Evolutionary conservation across 139 green algal genomes (phyloP), one percentile per base, ranked within the genome.

Genomic region (Closterium sp.): DNA sequence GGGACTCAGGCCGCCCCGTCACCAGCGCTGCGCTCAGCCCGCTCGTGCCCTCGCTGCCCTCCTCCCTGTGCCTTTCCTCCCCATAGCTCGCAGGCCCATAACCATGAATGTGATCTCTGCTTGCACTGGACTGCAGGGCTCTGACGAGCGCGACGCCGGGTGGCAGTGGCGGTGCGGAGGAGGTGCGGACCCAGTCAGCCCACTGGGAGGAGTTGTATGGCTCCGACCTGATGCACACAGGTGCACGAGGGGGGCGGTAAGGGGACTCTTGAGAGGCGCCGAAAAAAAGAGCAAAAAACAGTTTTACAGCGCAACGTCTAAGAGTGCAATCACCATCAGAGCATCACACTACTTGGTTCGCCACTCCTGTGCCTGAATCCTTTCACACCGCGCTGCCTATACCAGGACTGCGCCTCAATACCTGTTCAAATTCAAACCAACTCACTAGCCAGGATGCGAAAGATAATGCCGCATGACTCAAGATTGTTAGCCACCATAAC

Each of bases 1-100:
- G 64, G n/a, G 30, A 84, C 87, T 90, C 87, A 6, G 32, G 64
- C 30, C 87, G 64, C 30, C 87, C 87, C 31, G 87, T 90, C 9
- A 90, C 64, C 21, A 90, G 33, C 35, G 38, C 36, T 5, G 87
- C 35, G 28, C 38, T 7, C 33, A 34, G 87, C 30, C 33, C 33
- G 16, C 31, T 33, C 31, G n/a, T 9, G 25, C 12, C 55, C 16
- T 28, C 55, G 2, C 55, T 76, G 55, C 55, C 25, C 55, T 76
- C 55, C 55, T 76, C 38, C 38, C 0, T 10, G 4, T 66, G 4
- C 9, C 38, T 66, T 1, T 66, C 38, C 4, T 66, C 55, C 12
- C 12, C 55, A 76, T 76, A 12, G 0, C 55, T 76, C 4, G 23
- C 55, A 16, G 2, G 23, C 55, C 55, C 55, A 2, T 6, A 1